A percentile compares a stretch with the other conserved stretches of the same genome.
Conservation (phyloP, 495 filamentous ascomycete genomes). For the Pyronema omphalodes region DNA sequence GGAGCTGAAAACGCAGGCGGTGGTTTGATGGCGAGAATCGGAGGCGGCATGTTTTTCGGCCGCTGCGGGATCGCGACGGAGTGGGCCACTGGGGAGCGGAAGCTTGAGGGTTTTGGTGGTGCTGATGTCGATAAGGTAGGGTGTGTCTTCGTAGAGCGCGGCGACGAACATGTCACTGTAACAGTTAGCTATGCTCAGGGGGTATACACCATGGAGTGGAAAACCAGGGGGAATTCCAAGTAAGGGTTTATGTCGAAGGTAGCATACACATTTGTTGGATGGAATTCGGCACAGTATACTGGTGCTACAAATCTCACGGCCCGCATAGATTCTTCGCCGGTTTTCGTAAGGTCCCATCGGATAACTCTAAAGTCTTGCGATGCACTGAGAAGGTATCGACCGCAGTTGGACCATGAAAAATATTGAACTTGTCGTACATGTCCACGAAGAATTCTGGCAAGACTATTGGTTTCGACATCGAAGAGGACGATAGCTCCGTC, state of each 20-base stretch:
- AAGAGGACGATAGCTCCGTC: constrained; percentile 92
- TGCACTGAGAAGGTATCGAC: constrained; percentile 82
- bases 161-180: constrained; percentile 41
- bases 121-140: constrained; percentile 66
- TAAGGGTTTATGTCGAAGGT: not conserved
- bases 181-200: not conserved
- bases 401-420: constrained; percentile 81
- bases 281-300: constrained; percentile 85
- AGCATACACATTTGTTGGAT: constrained; percentile 69
- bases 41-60: constrained; percentile 71
- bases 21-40: constrained; percentile 86
- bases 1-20: constrained; percentile 69
- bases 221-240: not conserved
- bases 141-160: constrained; percentile 81
- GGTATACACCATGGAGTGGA: too few species aligned
- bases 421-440: constrained; percentile 84
- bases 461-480: constrained; percentile 89
- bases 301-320: constrained; percentile 74
- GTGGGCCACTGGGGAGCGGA: constrained; percentile 63
- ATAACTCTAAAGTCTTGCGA: constrained; percentile 91
- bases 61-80: constrained; percentile 46
- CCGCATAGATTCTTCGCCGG: constrained; percentile 33
- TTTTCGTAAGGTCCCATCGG: constrained; percentile 66
- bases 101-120: constrained; percentile 45
- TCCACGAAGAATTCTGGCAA: constrained; percentile 79